Percentiles rank a stretch among this genome's conserved stretches.
phyloP scores from a whole-genome alignment of 2,329 filamentous ascomycete genomes.

The Phaeomoniella chlamydospora region DNA sequence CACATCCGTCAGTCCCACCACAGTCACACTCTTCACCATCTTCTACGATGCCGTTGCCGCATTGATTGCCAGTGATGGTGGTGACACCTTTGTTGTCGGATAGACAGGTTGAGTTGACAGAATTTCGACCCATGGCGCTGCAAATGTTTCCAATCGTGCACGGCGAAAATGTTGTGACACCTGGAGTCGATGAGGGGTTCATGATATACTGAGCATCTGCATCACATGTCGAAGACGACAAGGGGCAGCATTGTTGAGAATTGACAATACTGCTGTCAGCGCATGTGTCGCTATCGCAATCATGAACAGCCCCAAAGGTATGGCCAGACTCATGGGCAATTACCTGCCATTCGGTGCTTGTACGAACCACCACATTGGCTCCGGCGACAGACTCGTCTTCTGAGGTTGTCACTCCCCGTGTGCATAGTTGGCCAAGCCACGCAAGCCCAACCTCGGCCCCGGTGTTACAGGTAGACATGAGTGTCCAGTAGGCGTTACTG shows the following conservation, averaged over 20 bases:
- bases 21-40: constrained; percentile 91
- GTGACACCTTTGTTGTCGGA: constrained; percentile 73
- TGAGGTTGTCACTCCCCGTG: constrained; percentile 40
- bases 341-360: constrained; percentile 80
- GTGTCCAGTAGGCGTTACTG: constrained; percentile 82
- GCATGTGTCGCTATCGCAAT: constrained; percentile 63
- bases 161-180: constrained; percentile 67
- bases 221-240: constrained; percentile 53
- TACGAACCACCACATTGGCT: constrained; percentile 79
- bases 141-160: constrained; percentile 93
- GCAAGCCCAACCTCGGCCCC: constrained; percentile 77
- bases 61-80: constrained; percentile 70
- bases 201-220: constrained; percentile 76
- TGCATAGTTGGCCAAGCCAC: constrained; percentile 83
- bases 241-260: constrained; percentile 65
- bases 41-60: constrained; percentile 95
- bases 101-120: constrained; percentile 62
- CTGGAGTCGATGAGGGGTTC: constrained; percentile 72
- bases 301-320: constrained; percentile 91
- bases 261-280: constrained; percentile 42
- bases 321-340: constrained; percentile 91
- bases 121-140: constrained; percentile 63
- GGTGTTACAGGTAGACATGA: constrained; percentile 70
- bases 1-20: constrained; percentile 60
- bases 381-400: constrained; percentile 60